Conservation (phyloP, 345 rosid species). For the Gossypium australe region DNA sequence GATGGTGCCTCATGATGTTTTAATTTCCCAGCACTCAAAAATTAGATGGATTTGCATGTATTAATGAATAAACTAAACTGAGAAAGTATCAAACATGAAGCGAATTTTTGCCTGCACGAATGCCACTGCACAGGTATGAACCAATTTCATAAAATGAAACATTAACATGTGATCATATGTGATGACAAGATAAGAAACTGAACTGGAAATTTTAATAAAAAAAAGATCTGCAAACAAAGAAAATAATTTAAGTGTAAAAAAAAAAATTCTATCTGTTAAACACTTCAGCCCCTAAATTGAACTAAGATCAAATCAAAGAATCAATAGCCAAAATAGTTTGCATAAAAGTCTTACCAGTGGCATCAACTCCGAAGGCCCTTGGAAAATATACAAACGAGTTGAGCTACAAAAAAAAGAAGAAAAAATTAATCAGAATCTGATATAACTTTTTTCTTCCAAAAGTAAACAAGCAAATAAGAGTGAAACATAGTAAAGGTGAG, state of each 20-base stretch:
- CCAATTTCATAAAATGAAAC: not conserved
- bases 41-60: not conserved
- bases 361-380: slow-evolving; percentile 89
- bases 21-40: not conserved
- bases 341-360: slow-evolving; percentile 52
- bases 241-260: not conserved
- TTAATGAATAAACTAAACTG: not conserved
- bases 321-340: not conserved
- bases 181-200: not conserved
- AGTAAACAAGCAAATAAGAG: not conserved
- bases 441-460: not conserved
- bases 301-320: not conserved
- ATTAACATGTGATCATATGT: not conserved
- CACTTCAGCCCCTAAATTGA: not conserved
- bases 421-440: not conserved
- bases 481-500: not conserved
- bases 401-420: slow-evolving; percentile 38
- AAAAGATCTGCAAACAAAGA: not conserved
- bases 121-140: not conserved
- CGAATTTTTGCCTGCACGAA: not conserved
- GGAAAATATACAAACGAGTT: slow-evolving; percentile 78
- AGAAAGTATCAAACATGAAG: not conserved
- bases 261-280: not conserved
- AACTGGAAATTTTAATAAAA: not conserved
- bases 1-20: not conserved